Evolutionary conservation across 192 early-diverging fungal species (phyloP), one percentile per base, ranked within the genome.

Genomic region (Cetraspora pellucida): DNA sequence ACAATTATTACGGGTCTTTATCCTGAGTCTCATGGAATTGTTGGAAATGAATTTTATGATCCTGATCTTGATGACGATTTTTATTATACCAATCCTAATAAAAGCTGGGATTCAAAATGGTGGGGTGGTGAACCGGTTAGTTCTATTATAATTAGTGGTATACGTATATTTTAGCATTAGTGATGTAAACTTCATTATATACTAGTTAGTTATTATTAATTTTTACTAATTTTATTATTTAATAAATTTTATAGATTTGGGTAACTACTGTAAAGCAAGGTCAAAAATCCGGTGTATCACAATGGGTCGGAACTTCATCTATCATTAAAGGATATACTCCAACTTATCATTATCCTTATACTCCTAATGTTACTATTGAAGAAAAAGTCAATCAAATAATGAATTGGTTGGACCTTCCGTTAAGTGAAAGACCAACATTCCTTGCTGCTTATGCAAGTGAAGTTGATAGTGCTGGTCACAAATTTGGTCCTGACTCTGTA

Each of bases 11-110:
- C 97, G 11, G 96, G 97, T n/a, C 80, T 98, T 45, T 97, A 95
- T 78, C 96, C 97, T 2, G 92, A 94, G 47, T 86, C 89, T 5
- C 95, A 98, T 70, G 97, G 97, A 17, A 97, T 98, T 72, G 93
- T 98, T 7, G 91, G 84, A 68, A 94, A 94, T 75, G 85, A 83
- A 72, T 98, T 97, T 78, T 92, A 87, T 74, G 95, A 96, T 79
- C 87, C 92, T 2, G 50, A 49, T 16, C 77, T 91, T 10, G 89
- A 95, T 57, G 88, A 89, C 54, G 85, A 88, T 3, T 97, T 97
- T 80, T 87, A 87, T 46, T 97, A 96, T 83, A 89, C 87, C 54
- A 85, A 95, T 66, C 75, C 88, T 0, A 80, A 73, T 16, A 85
- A 83, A 28, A 93, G 89, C 77, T 72, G 77, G 31, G 81, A 96